Base-by-base conservation (phyloP, 441 rosid species). In the Syzygium syzygioides region DNA sequence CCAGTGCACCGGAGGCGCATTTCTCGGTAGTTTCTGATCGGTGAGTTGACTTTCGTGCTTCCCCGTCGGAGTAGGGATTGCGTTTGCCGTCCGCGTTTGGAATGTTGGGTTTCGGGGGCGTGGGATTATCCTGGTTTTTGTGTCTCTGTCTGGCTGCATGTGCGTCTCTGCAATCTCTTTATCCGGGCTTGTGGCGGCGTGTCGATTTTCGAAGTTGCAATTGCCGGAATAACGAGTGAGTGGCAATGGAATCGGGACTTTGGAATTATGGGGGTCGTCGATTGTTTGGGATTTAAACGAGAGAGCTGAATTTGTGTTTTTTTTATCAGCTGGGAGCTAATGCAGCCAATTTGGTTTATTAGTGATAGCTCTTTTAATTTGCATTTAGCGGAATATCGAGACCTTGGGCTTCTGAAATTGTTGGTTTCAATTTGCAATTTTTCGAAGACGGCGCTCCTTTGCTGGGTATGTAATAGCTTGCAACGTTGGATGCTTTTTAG, bases 401-500 rank as follows among this genome's bases (percentile, higher is more conserved):
- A 37, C 25, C 25, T 20, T 37, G 52, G 80, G 80, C 28, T 37
- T 37, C 50, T 71, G 52, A 71, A 68, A 71, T 71, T 71, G 80
- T 71, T 71, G 80, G 80, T 20, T 71, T 41, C 23, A 71, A 15
- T 34, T 71, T 71, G 50, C 80, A 37, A 37, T 71, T 11, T 71
- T 59, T 71, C 11, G 6, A 37, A 34, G 28, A 71, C 15, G 28
- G 80, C 23, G 50, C 50, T 71, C 80, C 37, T 37, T 71, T 71
- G 28, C 3, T 87, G 57, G 89, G 56, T 60, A 48, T 55, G 68
- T 88, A 88, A 90, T 89, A 71, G 60, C n/a, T 88, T 45, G 80
- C 91, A 88, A 90, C 87, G 89, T 87, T 85, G 92, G 85, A 30
- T 88, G 87, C 87, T 90, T 87, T 87, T 79, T 59, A 85, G 89